Base-by-base conservation (phyloP, 73 alveolate species). In the Tetrahymena malaccensis region DNA sequence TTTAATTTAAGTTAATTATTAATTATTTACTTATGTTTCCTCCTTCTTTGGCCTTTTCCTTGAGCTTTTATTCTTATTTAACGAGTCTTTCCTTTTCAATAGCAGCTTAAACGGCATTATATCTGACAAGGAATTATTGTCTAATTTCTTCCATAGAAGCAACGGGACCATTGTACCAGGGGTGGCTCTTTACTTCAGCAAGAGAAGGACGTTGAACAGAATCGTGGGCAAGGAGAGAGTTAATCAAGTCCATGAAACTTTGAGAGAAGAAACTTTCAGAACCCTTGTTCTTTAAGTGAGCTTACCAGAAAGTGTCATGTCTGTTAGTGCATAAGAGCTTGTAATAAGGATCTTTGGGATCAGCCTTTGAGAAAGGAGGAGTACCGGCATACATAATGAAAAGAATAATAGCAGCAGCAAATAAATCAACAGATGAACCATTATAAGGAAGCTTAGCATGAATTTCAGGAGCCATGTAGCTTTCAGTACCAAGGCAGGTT, bases 391-490 rank as follows among this genome's bases (percentile, higher is more conserved):
- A 89, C 85, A 96, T 93, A 43, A 94, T 96, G 95, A 98, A 98
- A 37, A 98, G 96, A 31, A 96, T 96, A 57, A 98, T 97, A 19
- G 96, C 98, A 27, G 97, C 96, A 4, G 99, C 96, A 94, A 98
- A 98, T 40, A 98, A 93, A 84, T 98, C 99, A 21, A 89, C 97
- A 3, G 94, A 85, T n/a, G 93, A 94, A 37, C 98, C 98, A 85
- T 94, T 70, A 96, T 98, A 98, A 13, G 97, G 97, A 17, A 50
- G 57, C 43, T 96, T 85, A 33, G 43, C 96, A 43, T 43, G 34
- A 27, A 97, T 84, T 93, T 97, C 99, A 35, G 99, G 99, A 8
- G 99, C 99, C 98, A 96, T 96, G 44, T 97, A 97, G 34, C 97
- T 93, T 83, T 95, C 94, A 31, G 99, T 97, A 50, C 99, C 99